Evolutionary conservation across 495 filamentous ascomycete species (phyloP), one percentile per base, ranked within the genome.

Genomic region (Xylaria intraflava): DNA sequence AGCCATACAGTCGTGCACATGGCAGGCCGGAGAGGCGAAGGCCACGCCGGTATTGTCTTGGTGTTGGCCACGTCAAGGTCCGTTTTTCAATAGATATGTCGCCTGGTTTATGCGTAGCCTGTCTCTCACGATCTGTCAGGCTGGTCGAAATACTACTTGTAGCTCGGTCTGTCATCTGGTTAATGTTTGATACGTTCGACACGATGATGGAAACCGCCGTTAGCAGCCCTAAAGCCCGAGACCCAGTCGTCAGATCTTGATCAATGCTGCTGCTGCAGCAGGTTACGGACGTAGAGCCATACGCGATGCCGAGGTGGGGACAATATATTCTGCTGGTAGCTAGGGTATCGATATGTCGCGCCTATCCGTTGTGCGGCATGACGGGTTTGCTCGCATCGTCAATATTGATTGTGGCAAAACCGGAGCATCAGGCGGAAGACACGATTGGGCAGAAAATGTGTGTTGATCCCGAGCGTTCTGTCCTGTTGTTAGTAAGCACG

Each of bases 361-460:
- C 16, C 38, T 20, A 14, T 40, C 30, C 19, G 12, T 44, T 35
- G 44, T 22, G 35, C 36, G 20, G 39, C 31, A 53, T 23, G 41
- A 38, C 26, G 38, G 50, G 16, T 41, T 22, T 46, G 24, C 41
- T 53, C 27, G 50, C 50, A 23, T 38, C 50, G 46, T 53, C 40
- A 46, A 30, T 46, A 53, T 53, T 46, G 41, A 53, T 45, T 53
- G 41, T 53, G 39, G 50, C 50, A 42, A 17, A 38, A 2, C 19
- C 33, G 27, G 50, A 42, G 39, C 29, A 31, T 38, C 19, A 22
- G 30, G 39, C 29, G 19, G 24, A 2, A 38, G 29, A 53, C 36
- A 31, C 31, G 41, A 53, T 53, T 53, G 50, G 50, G 30, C 27
- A 22, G 23, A 24, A 17, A 27, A 16, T 17, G 12, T 17, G 26